phyloP scores from a whole-genome alignment of 208 protist genomes.

The Trypanosoma melophagium region DNA sequence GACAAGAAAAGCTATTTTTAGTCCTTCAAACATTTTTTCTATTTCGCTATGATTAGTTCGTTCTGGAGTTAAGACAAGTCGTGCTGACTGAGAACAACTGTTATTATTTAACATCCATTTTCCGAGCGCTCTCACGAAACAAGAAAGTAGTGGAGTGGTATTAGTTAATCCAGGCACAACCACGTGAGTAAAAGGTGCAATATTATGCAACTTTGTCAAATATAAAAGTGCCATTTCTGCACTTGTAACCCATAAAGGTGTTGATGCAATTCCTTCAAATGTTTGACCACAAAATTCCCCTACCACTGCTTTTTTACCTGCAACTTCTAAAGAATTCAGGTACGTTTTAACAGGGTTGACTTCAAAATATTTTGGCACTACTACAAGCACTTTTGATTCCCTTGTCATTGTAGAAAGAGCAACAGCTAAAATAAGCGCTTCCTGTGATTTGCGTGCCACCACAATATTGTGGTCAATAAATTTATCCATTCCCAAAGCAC shows the following conservation, averaged over 20 bases:
- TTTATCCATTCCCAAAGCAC: slow-evolving; percentile 23
- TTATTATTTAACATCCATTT: slow-evolving; percentile 34
- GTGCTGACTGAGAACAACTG: slow-evolving; percentile 46
- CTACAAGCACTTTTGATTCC: slow-evolving; percentile 64
- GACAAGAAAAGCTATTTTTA: slow-evolving; percentile 34
- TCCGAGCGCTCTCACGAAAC: slow-evolving; percentile 26
- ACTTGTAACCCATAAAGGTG: slow-evolving; percentile 74
- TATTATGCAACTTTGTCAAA: slow-evolving; percentile 53
- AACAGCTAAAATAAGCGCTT: slow-evolving; percentile 50
- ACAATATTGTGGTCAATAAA: slow-evolving; percentile 42
- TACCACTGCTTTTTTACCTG: slow-evolving; percentile 27
- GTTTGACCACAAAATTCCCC: slow-evolving; percentile 70
- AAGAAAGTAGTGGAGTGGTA: slow-evolving; percentile 63
- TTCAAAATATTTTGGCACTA: slow-evolving; percentile 79
- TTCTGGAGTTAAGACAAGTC: slow-evolving; percentile 36
- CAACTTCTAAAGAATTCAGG: slow-evolving; percentile 35
- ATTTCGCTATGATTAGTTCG: slow-evolving; percentile 19
- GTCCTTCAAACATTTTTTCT: slow-evolving; percentile 42
- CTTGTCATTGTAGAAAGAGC: slow-evolving; percentile 26
- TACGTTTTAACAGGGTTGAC: slow-evolving; percentile 48
- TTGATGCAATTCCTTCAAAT: slow-evolving; percentile 42
- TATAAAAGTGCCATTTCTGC: slow-evolving; percentile 79
- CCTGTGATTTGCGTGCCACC: slow-evolving; percentile 44
- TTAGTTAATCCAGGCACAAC: slow-evolving; percentile 63
- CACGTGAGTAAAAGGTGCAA: slow-evolving; percentile 84